Percentiles rank a stretch among this genome's conserved stretches.
phyloP scores from a whole-genome alignment of 2,329 filamentous ascomycete species.

The Ophiocordyceps sinensis region DNA sequence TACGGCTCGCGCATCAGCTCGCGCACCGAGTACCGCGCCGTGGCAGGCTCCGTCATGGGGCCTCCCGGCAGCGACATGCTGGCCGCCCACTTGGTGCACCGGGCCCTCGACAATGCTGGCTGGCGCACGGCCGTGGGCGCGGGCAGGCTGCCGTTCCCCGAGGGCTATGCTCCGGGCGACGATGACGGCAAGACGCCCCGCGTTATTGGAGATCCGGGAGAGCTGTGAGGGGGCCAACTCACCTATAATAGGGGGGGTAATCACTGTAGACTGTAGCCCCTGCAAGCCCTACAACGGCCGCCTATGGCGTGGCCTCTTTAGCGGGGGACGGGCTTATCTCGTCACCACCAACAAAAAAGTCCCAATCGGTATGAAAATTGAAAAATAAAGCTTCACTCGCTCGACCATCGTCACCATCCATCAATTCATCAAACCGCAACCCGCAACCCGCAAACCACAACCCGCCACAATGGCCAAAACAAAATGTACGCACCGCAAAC shows the following conservation, averaged over 20 bases:
- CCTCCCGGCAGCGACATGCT: constrained; percentile 11
- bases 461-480: constrained; percentile 6
- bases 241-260: no score
- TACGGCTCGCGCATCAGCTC: constrained; percentile 16
- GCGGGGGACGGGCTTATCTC: no score
- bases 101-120: constrained; percentile 12
- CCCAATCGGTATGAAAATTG: no score
- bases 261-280: no score
- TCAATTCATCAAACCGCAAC: not conserved
- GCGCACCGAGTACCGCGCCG: constrained; percentile 13
- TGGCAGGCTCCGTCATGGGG: constrained; percentile 17
- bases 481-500: constrained; percentile 2
- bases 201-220: no score
- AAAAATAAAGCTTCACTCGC: not conserved
- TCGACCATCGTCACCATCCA: not conserved
- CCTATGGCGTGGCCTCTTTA: no score
- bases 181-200: no score
- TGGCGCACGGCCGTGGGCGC: constrained; percentile 14
- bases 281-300: no score
- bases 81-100: constrained; percentile 13
- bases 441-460: not conserved
- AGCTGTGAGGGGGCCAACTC: no score
- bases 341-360: no score
- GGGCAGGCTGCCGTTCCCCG: constrained; percentile 16
- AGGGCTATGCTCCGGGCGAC: constrained; percentile 3